A percentile compares a stretch with the other conserved stretches of the same genome.
phyloP scores from a whole-genome alignment of 257 asterid species.

The Vinca minor region DNA sequence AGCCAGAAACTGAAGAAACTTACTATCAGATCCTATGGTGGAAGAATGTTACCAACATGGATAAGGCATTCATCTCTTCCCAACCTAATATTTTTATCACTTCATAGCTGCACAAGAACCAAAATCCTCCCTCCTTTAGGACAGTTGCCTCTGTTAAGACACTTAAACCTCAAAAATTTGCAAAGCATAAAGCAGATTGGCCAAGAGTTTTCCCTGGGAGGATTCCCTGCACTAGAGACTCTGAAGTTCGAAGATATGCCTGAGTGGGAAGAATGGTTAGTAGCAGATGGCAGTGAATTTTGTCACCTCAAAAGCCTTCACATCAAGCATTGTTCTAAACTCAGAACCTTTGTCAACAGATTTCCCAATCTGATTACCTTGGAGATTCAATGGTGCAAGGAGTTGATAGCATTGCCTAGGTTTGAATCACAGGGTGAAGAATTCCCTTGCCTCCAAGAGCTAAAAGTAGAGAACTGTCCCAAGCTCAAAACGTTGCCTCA shows the following conservation, averaged over 20 bases:
- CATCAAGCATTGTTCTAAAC: slow-evolving; percentile 4
- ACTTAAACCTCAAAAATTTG: slow-evolving; percentile 1
- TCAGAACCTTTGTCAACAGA: too few relatives aligned
- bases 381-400: not conserved
- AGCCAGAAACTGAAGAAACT: slow-evolving; percentile 2
- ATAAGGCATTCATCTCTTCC: slow-evolving; percentile 4
- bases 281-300: not conserved
- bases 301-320: not conserved
- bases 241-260: slow-evolving; percentile 5
- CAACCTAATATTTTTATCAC: not conserved
- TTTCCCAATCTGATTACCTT: not conserved
- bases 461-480: too few relatives aligned
- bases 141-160: not conserved
- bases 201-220: not conserved
- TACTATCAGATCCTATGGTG: slow-evolving; percentile 3
- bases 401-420: not conserved
- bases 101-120: not conserved
- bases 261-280: slow-evolving; percentile 2
- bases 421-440: too few relatives aligned
- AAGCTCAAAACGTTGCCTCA: too few relatives aligned
- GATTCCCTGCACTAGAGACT: slow-evolving; percentile 5
- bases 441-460: too few relatives aligned
- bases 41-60: not conserved
- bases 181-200: not conserved
- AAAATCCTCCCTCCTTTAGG: slow-evolving; percentile 1